These are phyloP conservation scores for Candida mesenterica DNA, from an alignment of 1,139 yeast genomes.

Conservation along the genomic window DNA sequence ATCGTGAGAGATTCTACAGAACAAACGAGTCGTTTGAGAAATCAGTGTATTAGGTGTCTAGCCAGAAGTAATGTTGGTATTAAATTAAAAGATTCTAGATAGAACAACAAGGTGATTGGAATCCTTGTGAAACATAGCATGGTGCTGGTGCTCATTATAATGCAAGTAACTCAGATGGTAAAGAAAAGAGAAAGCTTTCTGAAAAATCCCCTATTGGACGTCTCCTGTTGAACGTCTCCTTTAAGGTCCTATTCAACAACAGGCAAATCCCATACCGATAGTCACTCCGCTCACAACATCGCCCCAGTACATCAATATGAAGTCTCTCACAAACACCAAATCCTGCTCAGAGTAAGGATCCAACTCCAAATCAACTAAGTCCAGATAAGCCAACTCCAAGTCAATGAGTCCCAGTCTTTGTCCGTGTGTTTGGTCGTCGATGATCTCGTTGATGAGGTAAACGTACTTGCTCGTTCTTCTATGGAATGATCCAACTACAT, in stretches of 20 bases:
- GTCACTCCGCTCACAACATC: conserved; percentile 30
- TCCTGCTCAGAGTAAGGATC: conserved; percentile 68
- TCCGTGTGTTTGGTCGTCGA: conserved; percentile 23
- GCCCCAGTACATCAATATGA: conserved; percentile 60
- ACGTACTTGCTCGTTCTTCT: conserved; percentile 48
- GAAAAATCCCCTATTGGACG: no score
- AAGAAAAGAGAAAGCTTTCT: no score
- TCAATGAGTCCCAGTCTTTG: conserved; percentile 13
- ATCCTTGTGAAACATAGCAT: no score
- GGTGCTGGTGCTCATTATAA: no score
- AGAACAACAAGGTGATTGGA: no score
- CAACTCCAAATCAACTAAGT: conserved; percentile 67
- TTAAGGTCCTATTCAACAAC: conserved; percentile 23
- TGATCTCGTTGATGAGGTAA: conserved; percentile 36
- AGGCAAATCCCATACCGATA: conserved; percentile 34
- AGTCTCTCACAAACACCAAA: conserved; percentile 51
- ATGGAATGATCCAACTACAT: conserved; percentile 57
- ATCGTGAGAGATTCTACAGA: no score
- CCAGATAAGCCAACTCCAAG: conserved; percentile 51
- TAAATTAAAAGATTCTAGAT: no score
- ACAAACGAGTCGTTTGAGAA: no score
- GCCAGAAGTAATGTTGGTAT: no score
- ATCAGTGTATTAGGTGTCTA: no score
- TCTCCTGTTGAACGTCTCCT: no score
- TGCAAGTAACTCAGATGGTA: no score